Evolutionary conservation across 139 green algal species (phyloP).

Genomic region (Chlamydomonas sphaeroides): DNA sequence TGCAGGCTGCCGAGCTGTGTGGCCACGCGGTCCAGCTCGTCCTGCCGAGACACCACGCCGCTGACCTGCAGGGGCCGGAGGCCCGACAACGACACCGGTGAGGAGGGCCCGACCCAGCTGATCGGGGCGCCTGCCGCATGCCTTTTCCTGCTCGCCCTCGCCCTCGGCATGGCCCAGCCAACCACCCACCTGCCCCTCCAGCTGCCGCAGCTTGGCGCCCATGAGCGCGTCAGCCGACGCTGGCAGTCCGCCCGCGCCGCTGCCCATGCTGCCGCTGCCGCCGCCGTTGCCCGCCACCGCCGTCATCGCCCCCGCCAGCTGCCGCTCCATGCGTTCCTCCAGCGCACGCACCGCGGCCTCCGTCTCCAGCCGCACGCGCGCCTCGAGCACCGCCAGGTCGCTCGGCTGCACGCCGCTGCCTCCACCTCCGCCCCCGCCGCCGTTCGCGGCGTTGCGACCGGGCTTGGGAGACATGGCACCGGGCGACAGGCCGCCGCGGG

Average conservation of each 20-base stretch:
- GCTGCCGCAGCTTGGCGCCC: constrained; percentile 31
- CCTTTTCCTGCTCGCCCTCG: too few relatives aligned
- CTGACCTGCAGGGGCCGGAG: too few relatives aligned
- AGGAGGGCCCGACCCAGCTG: too few relatives aligned
- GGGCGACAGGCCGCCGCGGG: neutral
- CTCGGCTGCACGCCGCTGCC: neutral
- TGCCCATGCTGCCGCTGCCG: neutral
- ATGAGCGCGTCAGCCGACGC: constrained; percentile 8
- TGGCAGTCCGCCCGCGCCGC: neutral
- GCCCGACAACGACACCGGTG: too few relatives aligned
- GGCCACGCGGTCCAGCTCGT: constrained; percentile 40
- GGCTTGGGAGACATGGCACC: neutral
- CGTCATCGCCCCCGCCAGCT: neutral
- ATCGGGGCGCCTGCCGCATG: too few relatives aligned
- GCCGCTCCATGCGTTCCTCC: constrained; percentile 13
- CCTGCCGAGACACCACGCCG: constrained; percentile 36
- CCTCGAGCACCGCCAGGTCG: constrained; percentile 25
- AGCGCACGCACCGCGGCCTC: constrained; percentile 9
- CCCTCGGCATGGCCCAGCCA: too few relatives aligned
- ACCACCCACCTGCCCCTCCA: constrained; percentile 44
- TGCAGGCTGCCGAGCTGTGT: constrained; percentile 44
- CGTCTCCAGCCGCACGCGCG: constrained; percentile 16
- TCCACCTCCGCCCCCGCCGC: too few relatives aligned
- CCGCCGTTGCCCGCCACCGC: neutral
- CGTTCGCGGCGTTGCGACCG: neutral